phyloP scores from a whole-genome alignment of 1,284 basidiomycete species.

The Cystobasidium sp. region DNA sequence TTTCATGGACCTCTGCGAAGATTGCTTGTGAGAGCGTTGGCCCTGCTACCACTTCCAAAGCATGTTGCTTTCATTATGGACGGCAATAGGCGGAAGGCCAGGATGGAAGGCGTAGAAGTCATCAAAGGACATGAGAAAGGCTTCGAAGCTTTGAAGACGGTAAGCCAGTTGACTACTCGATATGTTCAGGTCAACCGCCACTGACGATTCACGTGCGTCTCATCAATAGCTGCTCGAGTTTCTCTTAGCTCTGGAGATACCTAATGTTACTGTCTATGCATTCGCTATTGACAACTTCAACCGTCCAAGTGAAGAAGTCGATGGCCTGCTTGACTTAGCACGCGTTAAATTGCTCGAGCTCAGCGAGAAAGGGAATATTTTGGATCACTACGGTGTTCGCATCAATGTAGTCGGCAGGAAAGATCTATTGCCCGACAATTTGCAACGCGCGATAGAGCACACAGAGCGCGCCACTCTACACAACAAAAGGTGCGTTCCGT shows the following conservation, averaged over 20 bases:
- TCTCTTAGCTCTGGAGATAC: slow-evolving; percentile 74
- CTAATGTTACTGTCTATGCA: slow-evolving; percentile 88
- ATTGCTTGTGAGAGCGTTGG: slow-evolving; percentile 49
- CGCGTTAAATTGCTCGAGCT: slow-evolving; percentile 82
- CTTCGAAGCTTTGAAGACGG: slow-evolving; percentile 78
- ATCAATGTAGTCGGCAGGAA: slow-evolving; percentile 80
- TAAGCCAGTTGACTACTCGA: slow-evolving; percentile 56
- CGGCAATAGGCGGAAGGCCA: slow-evolving; percentile 90
- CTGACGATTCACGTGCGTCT: background rate
- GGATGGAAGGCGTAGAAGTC: slow-evolving; percentile 68
- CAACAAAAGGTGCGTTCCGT: slow-evolving; percentile 67
- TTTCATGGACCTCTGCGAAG: slow-evolving; percentile 39
- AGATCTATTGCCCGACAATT: slow-evolving; percentile 75
- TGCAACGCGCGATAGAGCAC: slow-evolving; percentile 70
- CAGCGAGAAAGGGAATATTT: slow-evolving; percentile 75
- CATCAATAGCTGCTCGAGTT: slow-evolving; percentile 73
- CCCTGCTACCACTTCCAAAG: slow-evolving; percentile 76
- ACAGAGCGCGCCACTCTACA: slow-evolving; percentile 79
- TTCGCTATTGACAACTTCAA: slow-evolving; percentile 99
- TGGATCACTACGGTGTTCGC: slow-evolving; percentile 71
- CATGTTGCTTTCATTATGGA: slow-evolving; percentile 99
- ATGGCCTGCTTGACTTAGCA: slow-evolving; percentile 82
- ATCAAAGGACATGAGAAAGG: slow-evolving; percentile 83
- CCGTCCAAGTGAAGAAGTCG: slow-evolving; percentile 82
- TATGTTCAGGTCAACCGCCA: background rate